Base-by-base conservation (phyloP, 768 basidiomycete genomes). In the Daedaleopsis sinensis region DNA sequence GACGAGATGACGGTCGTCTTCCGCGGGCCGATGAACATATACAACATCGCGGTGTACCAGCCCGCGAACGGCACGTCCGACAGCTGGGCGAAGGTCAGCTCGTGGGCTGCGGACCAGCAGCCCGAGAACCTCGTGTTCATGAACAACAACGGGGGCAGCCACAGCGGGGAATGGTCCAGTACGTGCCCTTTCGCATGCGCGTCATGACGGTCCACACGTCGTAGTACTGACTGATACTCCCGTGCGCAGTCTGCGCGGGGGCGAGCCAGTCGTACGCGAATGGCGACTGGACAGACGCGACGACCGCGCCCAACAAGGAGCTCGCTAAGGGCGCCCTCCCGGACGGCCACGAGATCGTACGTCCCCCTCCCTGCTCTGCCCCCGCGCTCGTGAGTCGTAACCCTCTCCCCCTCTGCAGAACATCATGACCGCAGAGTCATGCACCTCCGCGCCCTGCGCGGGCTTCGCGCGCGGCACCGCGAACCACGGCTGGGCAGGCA, bases 21-120 rank as follows among this genome's bases (percentile, higher is more conserved):
- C 58, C 67, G 70, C 21, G 71, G 71, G 0, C 70, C 71, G 9
- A 62, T 72, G 61, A 63, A 56, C 44, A n/a, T 72, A 12, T 55
- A 66, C 57, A 72, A 71, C 58, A 71, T 72, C 49, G 68, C 71
- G 3, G 70, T 72, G 5, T 72, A 71, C 61, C 70, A 72, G 63
- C 67, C 61, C 3, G 69, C 65, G 7, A 57, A 65, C 19, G 52
- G 51, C n/a, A 63, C 70, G 12, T 32, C 27, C 27, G 27, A 3
- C 27, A 70, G 67, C 15, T 72, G 71, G 71, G 62, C 64, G 58
- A 59, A 60, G 55, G 62, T 62, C 48, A 72, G 71, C 39, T 65
- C 67, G 16, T 72, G 68, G 68, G 57, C 58, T 4, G 54, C 61
- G 1, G 62, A 62, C 50, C 7, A 59, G 37, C 8, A 57, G 42